phyloP scores from a whole-genome alignment of 352 stramenopile species.

The Globisporangium okanoganense region DNA sequence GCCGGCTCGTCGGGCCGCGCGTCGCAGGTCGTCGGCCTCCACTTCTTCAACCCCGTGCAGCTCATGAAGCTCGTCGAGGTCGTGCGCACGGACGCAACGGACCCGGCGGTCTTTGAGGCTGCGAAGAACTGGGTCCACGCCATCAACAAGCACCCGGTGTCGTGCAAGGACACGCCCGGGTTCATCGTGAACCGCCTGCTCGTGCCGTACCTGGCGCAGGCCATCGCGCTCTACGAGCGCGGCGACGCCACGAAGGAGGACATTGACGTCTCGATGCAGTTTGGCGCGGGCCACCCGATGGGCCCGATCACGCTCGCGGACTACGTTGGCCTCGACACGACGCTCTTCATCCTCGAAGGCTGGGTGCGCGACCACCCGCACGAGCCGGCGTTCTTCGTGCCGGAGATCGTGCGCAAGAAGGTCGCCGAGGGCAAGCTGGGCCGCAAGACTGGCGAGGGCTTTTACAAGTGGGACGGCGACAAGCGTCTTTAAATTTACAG shows the following conservation, averaged over 20 bases:
- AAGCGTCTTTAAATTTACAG: constrained; percentile 70
- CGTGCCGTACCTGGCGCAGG: constrained; percentile 77
- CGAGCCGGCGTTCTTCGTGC: constrained; percentile 95
- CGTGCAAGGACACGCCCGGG: constrained; percentile 94
- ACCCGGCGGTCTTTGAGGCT: constrained; percentile 89
- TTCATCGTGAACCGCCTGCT: constrained; percentile 97
- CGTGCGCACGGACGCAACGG: constrained; percentile 91
- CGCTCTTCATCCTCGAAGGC: constrained; percentile 93
- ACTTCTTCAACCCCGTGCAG: constrained; percentile 98
- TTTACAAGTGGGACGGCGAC: constrained; percentile 92
- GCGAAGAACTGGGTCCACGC: constrained; percentile 88
- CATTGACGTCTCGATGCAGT: constrained; percentile 97
- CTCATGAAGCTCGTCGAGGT: constrained; percentile 97
- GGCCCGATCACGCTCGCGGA: constrained; percentile 92
- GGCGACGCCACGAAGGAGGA: constrained; percentile 93
- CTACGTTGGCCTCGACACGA: constrained; percentile 97
- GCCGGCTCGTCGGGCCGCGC: constrained; percentile 88
- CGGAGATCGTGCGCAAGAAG: constrained; percentile 88
- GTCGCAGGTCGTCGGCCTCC: constrained; percentile 94
- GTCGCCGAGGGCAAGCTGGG: constrained; percentile 93
- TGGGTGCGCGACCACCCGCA: constrained; percentile 96
- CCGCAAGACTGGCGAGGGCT: constrained; percentile 95
- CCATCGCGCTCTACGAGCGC: constrained; percentile 93
- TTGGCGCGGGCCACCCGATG: constrained; percentile 97
- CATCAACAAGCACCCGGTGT: constrained; percentile 94